These are phyloP conservation scores for Protomyces inundatus DNA, from an alignment of 1,139 yeast genomes.

Conservation along the genomic window DNA sequence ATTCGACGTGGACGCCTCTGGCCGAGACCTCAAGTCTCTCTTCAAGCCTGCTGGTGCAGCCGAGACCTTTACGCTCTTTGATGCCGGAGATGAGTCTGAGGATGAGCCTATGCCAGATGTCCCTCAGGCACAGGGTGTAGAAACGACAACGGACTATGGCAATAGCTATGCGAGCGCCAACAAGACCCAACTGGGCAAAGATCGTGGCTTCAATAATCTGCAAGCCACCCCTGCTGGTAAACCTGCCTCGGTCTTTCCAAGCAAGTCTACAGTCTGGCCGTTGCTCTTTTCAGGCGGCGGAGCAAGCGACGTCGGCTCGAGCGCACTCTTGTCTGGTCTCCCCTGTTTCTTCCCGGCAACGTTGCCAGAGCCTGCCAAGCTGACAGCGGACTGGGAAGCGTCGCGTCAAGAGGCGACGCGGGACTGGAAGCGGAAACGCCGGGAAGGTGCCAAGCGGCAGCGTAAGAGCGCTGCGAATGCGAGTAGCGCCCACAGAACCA, in stretches of 20 bases:
- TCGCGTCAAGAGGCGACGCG: slow-evolving; percentile 18
- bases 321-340: not conserved
- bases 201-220: slow-evolving; percentile 5
- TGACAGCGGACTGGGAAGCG: slow-evolving; percentile 8
- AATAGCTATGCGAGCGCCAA: slow-evolving; percentile 7
- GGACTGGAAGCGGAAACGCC: slow-evolving; percentile 21
- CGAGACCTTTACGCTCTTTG: slow-evolving; percentile 58
- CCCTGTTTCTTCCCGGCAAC: not conserved
- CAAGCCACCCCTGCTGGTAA: not conserved
- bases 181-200: slow-evolving; percentile 7
- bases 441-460: slow-evolving; percentile 14
- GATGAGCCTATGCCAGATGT: slow-evolving; percentile 29
- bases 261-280: slow-evolving; percentile 7
- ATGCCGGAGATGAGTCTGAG: slow-evolving; percentile 51
- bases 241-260: not conserved
- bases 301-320: not conserved
- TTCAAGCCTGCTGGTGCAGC: slow-evolving; percentile 37
- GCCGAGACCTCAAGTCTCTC: slow-evolving; percentile 4
- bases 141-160: not conserved
- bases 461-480: slow-evolving; percentile 2
- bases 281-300: not conserved
- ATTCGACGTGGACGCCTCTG: not conserved
- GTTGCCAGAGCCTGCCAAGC: not conserved
- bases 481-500: not conserved
- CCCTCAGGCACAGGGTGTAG: not conserved